phyloP scores from a whole-genome alignment of 176 grass and related monocot species.

The Paspalum notatum region DNA sequence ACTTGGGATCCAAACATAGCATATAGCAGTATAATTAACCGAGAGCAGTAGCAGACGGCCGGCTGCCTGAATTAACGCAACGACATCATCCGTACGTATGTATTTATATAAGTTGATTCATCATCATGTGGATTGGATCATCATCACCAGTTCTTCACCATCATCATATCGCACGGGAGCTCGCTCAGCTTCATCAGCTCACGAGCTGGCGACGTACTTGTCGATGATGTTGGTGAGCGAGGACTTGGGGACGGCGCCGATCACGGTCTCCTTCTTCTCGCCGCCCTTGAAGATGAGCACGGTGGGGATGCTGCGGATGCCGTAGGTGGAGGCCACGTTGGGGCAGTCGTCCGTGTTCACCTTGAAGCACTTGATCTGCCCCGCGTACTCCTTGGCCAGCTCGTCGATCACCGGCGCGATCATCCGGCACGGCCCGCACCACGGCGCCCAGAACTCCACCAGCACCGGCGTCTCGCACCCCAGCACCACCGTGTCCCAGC shows the following conservation, averaged over 20 bases:
- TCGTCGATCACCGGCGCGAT: slow-evolving; percentile 91
- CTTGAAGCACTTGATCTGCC: slow-evolving; percentile 82
- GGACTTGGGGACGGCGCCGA: slow-evolving; percentile 85
- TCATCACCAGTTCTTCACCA: neutral
- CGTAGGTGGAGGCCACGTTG: slow-evolving; percentile 66
- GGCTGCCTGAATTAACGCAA: neutral
- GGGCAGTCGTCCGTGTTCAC: slow-evolving; percentile 91
- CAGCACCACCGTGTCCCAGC: slow-evolving; percentile 72
- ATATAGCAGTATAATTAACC: neutral
- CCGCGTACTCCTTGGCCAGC: slow-evolving; percentile 84
- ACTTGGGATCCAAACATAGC: neutral
- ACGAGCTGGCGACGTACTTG: slow-evolving; percentile 70
- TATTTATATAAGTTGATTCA: neutral
- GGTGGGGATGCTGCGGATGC: slow-evolving; percentile 95
- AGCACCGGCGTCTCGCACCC: slow-evolving; percentile 73
- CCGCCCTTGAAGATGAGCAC: slow-evolving; percentile 89
- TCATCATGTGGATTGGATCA: too few species aligned
- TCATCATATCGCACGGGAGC: neutral
- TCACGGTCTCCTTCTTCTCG: slow-evolving; percentile 93
- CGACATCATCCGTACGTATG: neutral
- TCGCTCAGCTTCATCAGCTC: too few species aligned
- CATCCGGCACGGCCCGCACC: slow-evolving; percentile 97
- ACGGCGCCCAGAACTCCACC: slow-evolving; percentile 99
- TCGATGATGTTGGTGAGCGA: slow-evolving; percentile 64
- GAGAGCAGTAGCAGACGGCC: slow-evolving; percentile 11